A percentile compares a stretch with the other conserved stretches of the same genome.
Conservation (phyloP, 2,329 filamentous ascomycete species). For the Pestalotiopsis sp. region DNA sequence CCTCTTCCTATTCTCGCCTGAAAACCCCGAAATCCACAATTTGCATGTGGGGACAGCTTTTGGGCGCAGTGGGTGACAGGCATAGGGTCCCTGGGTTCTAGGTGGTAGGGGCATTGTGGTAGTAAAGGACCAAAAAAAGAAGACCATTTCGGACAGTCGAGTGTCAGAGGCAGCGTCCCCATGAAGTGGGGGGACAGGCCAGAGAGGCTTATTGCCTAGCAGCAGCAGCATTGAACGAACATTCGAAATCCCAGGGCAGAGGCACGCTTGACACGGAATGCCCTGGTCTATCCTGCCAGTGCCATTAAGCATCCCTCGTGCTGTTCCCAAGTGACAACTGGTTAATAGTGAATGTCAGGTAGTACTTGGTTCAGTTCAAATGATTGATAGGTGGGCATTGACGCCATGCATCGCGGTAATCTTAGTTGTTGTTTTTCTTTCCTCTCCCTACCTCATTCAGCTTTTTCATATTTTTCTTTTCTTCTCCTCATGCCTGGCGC, state of each 20-base stretch:
- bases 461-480: neutral
- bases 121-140: neutral
- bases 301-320: neutral
- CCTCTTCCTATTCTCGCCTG: neutral
- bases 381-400: neutral
- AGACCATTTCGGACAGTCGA: neutral
- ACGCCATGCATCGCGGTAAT: neutral
- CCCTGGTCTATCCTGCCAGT: neutral
- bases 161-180: neutral
- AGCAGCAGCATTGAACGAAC: neutral
- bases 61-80: neutral
- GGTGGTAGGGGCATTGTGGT: neutral
- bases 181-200: neutral
- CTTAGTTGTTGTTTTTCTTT: neutral
- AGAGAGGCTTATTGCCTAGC: slow-evolving; percentile 4
- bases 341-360: neutral
- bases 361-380: neutral
- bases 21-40: neutral
- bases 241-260: neutral
- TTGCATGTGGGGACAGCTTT: neutral
- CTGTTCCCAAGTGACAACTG: neutral
- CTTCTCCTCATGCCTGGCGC: neutral
- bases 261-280: neutral
- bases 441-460: neutral
- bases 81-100: neutral